phyloP scores from a whole-genome alignment of 768 basidiomycete genomes.

The Russula abietina region DNA sequence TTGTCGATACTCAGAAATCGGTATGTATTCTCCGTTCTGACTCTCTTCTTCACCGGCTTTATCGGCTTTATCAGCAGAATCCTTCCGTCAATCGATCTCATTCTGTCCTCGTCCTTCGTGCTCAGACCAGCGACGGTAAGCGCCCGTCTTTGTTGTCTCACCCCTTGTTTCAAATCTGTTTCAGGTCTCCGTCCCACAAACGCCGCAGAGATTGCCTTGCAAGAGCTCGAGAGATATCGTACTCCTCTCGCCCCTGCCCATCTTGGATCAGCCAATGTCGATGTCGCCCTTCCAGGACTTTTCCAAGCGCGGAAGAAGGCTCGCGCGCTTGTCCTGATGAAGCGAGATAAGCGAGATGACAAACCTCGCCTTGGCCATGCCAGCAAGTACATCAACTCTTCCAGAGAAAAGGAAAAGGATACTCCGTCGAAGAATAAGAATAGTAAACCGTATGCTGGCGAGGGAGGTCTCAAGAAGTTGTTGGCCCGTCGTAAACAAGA shows the following conservation, averaged over 20 bases:
- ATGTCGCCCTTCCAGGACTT: constrained; percentile 45
- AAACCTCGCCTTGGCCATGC: constrained; percentile 44
- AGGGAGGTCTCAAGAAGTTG: constrained; percentile 73
- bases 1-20: constrained; percentile 25
- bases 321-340: constrained; percentile 50
- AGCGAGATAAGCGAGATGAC: constrained; percentile 44
- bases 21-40: constrained; percentile 8
- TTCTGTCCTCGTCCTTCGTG: constrained; percentile 9
- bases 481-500: constrained; percentile 57
- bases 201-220: constrained; percentile 60
- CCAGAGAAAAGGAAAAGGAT: constrained; percentile 26
- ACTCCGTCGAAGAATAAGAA: constrained; percentile 35
- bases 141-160: constrained; percentile 6
- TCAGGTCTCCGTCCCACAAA: constrained; percentile 35
- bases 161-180: constrained; percentile 24
- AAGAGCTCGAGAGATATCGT: constrained; percentile 71
- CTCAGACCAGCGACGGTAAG: constrained; percentile 17
- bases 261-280: constrained; percentile 30
- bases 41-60: not conserved
- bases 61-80: constrained; percentile 13
- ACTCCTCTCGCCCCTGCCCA: constrained; percentile 71
- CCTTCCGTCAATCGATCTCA: constrained; percentile 16
- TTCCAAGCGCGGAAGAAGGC: constrained; percentile 47
- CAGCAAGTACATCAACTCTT: constrained; percentile 26
- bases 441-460: constrained; percentile 69